Base-by-base conservation (phyloP, 176 grass and related monocot species). In the Puccinellia tenuiflora region DNA sequence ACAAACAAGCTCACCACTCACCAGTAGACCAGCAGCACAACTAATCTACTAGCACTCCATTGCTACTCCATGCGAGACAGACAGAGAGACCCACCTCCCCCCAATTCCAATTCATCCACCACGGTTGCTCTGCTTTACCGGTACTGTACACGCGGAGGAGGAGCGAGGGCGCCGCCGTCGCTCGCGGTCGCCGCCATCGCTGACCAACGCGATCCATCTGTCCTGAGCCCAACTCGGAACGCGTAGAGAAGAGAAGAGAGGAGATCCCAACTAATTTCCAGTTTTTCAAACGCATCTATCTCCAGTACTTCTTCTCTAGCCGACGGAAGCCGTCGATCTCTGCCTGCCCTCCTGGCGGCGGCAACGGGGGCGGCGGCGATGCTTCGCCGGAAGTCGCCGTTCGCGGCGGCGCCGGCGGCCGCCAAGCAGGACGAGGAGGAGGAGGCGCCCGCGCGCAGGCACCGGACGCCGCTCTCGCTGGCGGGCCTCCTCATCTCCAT, bases 371-470 rank as follows among this genome's bases (percentile, higher is more conserved):
- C 69, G 30, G n/a, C 60, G 50, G 30, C 20, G n/a, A 82, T 86
- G 83, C n/a, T n/a, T n/a, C 89, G 92, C 13, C 87, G 92, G 60
- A 92, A 94, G 79, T 76, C 83, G 24, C 79, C 87, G n/a, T 68
- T 63, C 63, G 40, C 88, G 2, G 28, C 85, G 0, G 86, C 69
- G 72, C 85, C 87, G 47, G 51, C 74, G 17, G 73, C 64, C 39
- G 68, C 91, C 30, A 94, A 92, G 90, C 83, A 48, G 54, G 69
- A 46, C 1, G 69, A 73, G 15, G 69, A 45, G 68, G 68, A 73
- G 69, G 69, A 73, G 25, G 22, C 76, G 14, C 31, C 88, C 31
- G 39, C 83, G 24, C 89, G 92, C 18, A 90, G 87, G 79, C 57
- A 73, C 28, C 59, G 84, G 22, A 65, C 81, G 26, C 82, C 85